phyloP scores from a whole-genome alignment of 352 stramenopile genomes.

The Phytophthora megakarya region DNA sequence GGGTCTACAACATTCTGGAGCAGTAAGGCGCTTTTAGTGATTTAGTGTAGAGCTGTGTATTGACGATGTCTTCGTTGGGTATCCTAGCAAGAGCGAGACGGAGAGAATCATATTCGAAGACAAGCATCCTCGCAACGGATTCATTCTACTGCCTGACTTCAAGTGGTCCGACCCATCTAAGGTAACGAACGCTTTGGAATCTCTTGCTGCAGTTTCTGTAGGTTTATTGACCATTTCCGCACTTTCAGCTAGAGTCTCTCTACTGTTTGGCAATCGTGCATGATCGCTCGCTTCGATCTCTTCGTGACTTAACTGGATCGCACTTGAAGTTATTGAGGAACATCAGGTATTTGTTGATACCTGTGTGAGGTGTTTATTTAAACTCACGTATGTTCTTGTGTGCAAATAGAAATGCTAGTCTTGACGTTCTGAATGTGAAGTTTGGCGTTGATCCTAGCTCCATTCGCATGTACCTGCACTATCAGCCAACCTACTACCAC shows the following conservation, averaged over 20 bases:
- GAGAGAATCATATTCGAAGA: slow-evolving; percentile 86
- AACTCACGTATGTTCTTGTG: slow-evolving; percentile 7
- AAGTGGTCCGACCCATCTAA: slow-evolving; percentile 82
- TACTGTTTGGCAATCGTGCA: slow-evolving; percentile 86
- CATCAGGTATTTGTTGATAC: slow-evolving; percentile 49
- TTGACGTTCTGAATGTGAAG: slow-evolving; percentile 54
- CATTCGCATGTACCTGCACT: slow-evolving; percentile 87
- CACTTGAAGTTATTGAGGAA: slow-evolving; percentile 76
- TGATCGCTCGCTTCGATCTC: slow-evolving; percentile 69
- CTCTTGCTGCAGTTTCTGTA: too few species aligned
- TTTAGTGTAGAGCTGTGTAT: not conserved
- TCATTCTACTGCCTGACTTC: slow-evolving; percentile 83
- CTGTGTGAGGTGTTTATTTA: not conserved
- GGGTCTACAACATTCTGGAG: slow-evolving; percentile 90
- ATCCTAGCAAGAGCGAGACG: slow-evolving; percentile 72
- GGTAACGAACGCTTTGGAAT: slow-evolving; percentile 31
- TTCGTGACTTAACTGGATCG: slow-evolving; percentile 69
- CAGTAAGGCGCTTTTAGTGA: slow-evolving; percentile 59
- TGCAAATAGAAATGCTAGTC: slow-evolving; percentile 54
- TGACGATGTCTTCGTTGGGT: not conserved
- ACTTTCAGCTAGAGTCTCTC: slow-evolving; percentile 66
- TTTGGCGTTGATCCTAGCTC: slow-evolving; percentile 61
- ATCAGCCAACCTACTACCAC: slow-evolving; percentile 90
- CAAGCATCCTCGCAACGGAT: slow-evolving; percentile 60
- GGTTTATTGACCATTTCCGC: not conserved